Base-by-base conservation (phyloP, 805 yeast species). In the Isabelozyma rhagii region DNA sequence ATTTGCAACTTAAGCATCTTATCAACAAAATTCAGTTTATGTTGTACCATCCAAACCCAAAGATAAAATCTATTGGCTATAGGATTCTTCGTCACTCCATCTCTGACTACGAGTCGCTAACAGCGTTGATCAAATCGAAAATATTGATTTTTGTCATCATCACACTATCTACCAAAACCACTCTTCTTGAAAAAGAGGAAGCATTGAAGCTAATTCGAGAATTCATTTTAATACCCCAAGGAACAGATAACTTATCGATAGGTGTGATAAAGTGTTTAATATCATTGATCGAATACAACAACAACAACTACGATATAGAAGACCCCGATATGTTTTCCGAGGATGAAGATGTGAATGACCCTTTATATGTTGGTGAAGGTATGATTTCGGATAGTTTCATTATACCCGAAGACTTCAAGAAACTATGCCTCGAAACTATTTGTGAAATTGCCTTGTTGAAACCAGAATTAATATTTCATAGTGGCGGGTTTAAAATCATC, bases 41-140 rank as follows among this genome's bases (percentile, higher is more conserved):
- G 61, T 64, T 92, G 17, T 69, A 81, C 27, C 83, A 81, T 56
- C 73, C 72, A 6, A 76, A 80, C 44, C 75, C 83, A 28, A 84
- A 82, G 50, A 85, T 89, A 1, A 75, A 85, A 7, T 87, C 92
- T 0, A 78, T 90, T 2, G 96, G 92, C 0, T 90, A 83, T 63
- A 73, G 96, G 45, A 75, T 90, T 1, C 77, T 90, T 18, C 71
- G 97, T 14, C 79, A 86, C 54, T 71, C 88, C 14, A 71, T 87
- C 15, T 77, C 78, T 34, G 80, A 80, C 51, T 61, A 72, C 11
- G 79, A 78, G 6, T 80, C 91, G 2, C 60, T 89, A 5, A 64
- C 69, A n/a, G 65, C 75, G 3, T 68, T 91, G 53, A 69, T 81
- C 8, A 72, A 75, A 11, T 67, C 82, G 34, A 79, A 83, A 50